A percentile compares a stretch with the other conserved stretches of the same genome.
Conservation (phyloP, 768 basidiomycete genomes). For the Jaapia argillacea region DNA sequence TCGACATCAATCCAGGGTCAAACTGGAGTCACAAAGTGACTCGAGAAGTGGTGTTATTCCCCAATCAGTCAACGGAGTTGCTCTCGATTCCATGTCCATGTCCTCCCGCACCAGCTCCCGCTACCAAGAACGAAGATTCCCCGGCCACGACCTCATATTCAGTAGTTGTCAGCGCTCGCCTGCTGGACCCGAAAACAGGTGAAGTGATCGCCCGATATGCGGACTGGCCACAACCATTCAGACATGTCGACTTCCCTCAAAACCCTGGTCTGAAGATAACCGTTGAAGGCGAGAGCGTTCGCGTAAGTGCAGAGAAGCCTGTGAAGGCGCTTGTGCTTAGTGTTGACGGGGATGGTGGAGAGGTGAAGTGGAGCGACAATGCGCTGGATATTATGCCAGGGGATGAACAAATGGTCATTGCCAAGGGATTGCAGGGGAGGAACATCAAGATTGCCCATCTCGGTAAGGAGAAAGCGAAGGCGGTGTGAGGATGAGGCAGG, state of each 20-base stretch:
- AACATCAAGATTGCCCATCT: slow-evolving; percentile 10
- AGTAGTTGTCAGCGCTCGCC: slow-evolving; percentile 23
- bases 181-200: slow-evolving; percentile 13
- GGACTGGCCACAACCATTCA: slow-evolving; percentile 22
- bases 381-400: slow-evolving; percentile 16
- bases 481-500: no score
- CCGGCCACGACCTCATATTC: slow-evolving; percentile 15
- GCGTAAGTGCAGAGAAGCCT: slow-evolving; percentile 10
- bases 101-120: slow-evolving; percentile 2
- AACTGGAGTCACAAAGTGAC: slow-evolving; percentile 14
- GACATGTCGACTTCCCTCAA: slow-evolving; percentile 17
- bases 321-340: slow-evolving; percentile 15
- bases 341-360: slow-evolving; percentile 9
- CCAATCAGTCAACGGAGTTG: slow-evolving; percentile 33
- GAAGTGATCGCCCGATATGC: slow-evolving; percentile 18
- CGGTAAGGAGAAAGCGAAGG: slow-evolving; percentile 10
- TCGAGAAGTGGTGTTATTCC: slow-evolving; percentile 15
- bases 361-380: slow-evolving; percentile 20
- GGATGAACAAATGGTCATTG: slow-evolving; percentile 8
- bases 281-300: slow-evolving; percentile 8
- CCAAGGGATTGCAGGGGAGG: slow-evolving; percentile 6
- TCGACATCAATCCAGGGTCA: slow-evolving; percentile 19
- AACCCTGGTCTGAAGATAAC: slow-evolving; percentile 14
- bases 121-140: slow-evolving; percentile 2
- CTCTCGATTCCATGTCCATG: slow-evolving; percentile 18